Conservation (phyloP, 2,329 filamentous ascomycete species). For the Monilinia laxa region DNA sequence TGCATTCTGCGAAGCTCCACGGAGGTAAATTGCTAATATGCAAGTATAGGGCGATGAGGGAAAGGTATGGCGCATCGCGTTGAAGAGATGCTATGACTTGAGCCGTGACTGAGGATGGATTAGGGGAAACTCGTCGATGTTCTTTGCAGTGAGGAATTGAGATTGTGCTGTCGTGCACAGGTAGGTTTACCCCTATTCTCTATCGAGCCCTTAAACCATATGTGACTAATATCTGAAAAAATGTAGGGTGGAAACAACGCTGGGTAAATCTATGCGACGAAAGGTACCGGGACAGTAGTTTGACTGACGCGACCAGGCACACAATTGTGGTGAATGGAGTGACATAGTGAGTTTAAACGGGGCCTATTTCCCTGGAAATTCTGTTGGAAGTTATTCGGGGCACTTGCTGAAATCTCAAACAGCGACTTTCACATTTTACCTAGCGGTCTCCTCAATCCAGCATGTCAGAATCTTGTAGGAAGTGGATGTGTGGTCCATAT, state of each 20-base stretch:
- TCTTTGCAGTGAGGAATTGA: conserved; percentile 19
- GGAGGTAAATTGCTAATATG: conserved; percentile 13
- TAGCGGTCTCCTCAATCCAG: conserved; percentile 70
- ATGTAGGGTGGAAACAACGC: conserved; percentile 56
- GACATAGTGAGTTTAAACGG: conserved; percentile 40
- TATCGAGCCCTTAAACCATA: conserved; percentile 20
- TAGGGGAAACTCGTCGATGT: conserved; percentile 61
- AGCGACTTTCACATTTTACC: conserved; percentile 56
- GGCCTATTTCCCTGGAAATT: conserved; percentile 10
- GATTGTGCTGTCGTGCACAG: conserved; percentile 23
- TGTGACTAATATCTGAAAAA: neutral
- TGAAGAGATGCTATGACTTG: neutral
- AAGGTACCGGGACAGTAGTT: neutral
- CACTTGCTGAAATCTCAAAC: conserved; percentile 13
- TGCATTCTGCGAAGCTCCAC: conserved; percentile 33
- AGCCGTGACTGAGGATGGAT: conserved; percentile 27
- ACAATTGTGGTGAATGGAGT: conserved; percentile 46
- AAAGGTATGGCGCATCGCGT: conserved; percentile 17
- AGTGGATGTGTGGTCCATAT: conserved; percentile 68
- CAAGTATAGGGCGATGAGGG: conserved; percentile 22
- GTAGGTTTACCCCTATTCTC: conserved; percentile 7
- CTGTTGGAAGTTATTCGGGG: neutral
- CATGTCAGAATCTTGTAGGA: conserved; percentile 71
- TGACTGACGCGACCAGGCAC: conserved; percentile 30
- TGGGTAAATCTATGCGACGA: conserved; percentile 32